Base-by-base conservation (phyloP, 2,329 filamentous ascomycete genomes). In the Diaporthe nobilis region DNA sequence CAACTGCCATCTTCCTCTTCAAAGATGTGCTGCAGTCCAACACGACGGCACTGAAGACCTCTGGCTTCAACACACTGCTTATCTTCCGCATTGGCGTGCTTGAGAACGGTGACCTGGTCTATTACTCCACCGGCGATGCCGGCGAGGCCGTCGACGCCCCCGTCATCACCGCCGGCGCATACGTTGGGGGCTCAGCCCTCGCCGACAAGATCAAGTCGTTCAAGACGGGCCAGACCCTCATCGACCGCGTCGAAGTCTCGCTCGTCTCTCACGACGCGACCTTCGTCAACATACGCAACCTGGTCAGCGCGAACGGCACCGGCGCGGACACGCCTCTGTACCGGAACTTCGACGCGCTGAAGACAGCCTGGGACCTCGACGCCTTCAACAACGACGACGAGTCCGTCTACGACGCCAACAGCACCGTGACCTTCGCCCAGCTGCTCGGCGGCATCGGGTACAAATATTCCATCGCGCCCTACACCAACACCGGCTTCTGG, bases 381-480 rank as follows among this genome's bases (percentile, higher is more conserved):
- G 85, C 84, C 13, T 83, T 86, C 61, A 85, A 86, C 76, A 86
- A 86, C 75, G 84, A 86, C 72, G 85, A 86, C 76, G 85, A 86
- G 75, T 81, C 81, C 20, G 79, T 85, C 49, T 86, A 86, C 78
- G 84, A 86, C 72, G 80, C 84, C 6, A 37, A 78, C 1, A 85
- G 83, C 79, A 86, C 85, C 2, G 83, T 85, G 3, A 74, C 78
- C 22, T 85, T 86, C 70, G 85, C 83, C 1, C 79, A 82, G 75
- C 83, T 86, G 82, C 82, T 86, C 10, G 84, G 82, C 1, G 72
- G 77, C 9, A 79, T 84, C 22, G 85, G 85, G 8, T 85, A 85
- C 73, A 82, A 81, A 72, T 86, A 85, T 77, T 84, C 84, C 17
- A 83, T 82, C 44, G 82, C 83, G 71, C 84, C 85, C 39, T 86